These are phyloP conservation scores for Papiliotrema terrestris DNA, from an alignment of 1,284 basidiomycete genomes.

Conservation along the genomic window DNA sequence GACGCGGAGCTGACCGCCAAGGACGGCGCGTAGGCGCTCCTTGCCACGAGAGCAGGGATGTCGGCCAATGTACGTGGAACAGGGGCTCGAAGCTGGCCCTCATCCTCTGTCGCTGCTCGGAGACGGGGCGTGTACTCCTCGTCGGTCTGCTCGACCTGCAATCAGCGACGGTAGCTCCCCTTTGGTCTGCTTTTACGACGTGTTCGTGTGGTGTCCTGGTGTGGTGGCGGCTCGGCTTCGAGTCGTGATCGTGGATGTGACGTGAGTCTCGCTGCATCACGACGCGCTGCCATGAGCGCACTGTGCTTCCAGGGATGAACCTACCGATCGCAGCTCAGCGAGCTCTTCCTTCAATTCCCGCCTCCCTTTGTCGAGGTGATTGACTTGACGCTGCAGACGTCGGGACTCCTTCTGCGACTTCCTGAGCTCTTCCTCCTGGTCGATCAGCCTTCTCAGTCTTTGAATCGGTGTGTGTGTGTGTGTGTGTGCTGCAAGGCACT, in stretches of 20 bases:
- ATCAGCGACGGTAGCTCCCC: no score
- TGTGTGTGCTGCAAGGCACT: no score
- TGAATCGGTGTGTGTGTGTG: no score
- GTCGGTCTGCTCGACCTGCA: not conserved
- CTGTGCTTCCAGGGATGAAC: not conserved
- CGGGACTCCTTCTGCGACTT: not conserved
- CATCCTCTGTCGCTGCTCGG: not conserved
- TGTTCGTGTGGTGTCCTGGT: no score
- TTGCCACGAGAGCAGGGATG: conserved; percentile 1
- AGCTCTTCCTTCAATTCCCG: not conserved
- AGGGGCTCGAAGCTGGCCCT: not conserved
- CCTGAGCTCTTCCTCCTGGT: not conserved
- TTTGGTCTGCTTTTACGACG: no score
- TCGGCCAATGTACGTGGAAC: not conserved
- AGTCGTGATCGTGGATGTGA: no score
- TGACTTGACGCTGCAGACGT: conserved; percentile 2
- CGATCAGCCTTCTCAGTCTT: no score
- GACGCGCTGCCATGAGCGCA: no score
- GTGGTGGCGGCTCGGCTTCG: no score
- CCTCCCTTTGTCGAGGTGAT: not conserved
- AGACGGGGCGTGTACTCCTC: not conserved
- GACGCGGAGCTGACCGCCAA: not conserved
- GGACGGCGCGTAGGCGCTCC: not conserved
- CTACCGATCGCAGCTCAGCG: not conserved
- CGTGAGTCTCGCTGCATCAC: no score